Percentiles rank a stretch among this genome's conserved stretches.
Evolutionary conservation across 768 basidiomycete genomes (phyloP).

Genomic region (Lactarius psammicola): DNA sequence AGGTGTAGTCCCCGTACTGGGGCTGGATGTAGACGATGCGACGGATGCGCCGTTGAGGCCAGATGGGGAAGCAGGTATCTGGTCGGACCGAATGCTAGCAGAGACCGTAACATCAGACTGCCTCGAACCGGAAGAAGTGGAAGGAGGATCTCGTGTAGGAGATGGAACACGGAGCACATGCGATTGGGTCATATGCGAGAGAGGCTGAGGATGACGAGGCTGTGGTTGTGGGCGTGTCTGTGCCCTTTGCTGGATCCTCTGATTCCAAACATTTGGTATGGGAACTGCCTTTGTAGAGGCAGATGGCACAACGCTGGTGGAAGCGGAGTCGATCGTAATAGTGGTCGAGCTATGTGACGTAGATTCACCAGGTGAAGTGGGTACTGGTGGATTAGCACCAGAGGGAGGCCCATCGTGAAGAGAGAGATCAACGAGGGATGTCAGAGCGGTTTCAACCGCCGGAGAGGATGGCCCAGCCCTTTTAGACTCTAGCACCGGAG

Average conservation of each 20-base stretch:
- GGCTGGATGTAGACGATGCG: conserved; percentile 10
- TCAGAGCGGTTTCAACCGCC: conserved; percentile 8
- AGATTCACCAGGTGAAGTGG: conserved; percentile 10
- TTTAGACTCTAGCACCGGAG: conserved; percentile 13
- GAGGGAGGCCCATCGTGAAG: conserved; percentile 14
- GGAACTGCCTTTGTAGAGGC: conserved; percentile 29
- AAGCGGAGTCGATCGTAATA: conserved; percentile 5
- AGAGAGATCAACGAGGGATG: conserved; percentile 16
- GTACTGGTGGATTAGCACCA: conserved; percentile 2
- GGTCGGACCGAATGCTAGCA: conserved; percentile 10
- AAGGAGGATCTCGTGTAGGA: conserved; percentile 1
- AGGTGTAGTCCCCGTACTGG: conserved; percentile 41
- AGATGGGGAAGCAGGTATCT: conserved; percentile 9
- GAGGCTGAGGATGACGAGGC: conserved; percentile 27
- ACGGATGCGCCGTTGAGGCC: conserved; percentile 15
- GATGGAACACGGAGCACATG: conserved; percentile 10
- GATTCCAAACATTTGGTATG: conserved; percentile 44
- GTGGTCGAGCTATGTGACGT: conserved; percentile 11
- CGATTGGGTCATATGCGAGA: conserved; percentile 16
- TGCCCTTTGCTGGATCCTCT: conserved; percentile 43
- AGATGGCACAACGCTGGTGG: conserved; percentile 11
- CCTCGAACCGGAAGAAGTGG: conserved; percentile 4
- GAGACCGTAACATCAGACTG: conserved; percentile 9
- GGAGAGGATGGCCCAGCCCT: conserved; percentile 5
- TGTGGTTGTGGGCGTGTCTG: conserved; percentile 33